Evolutionary conservation across 1,284 basidiomycete species (phyloP), one percentile per base, ranked within the genome.

Genomic region (Exsudoporus floridanus): DNA sequence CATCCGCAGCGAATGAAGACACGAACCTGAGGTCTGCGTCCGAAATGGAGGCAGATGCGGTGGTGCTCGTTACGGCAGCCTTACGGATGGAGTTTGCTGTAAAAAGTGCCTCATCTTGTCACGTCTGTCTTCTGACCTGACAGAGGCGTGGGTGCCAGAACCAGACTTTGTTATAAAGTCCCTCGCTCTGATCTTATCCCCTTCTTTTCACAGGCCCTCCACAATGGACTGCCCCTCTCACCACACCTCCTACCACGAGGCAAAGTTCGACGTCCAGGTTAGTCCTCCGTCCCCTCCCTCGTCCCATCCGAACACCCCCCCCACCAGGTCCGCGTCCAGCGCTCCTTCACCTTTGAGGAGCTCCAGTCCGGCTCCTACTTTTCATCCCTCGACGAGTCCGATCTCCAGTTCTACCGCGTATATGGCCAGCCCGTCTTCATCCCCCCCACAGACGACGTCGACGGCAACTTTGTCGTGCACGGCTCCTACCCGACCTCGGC

Each of bases 331-430:
- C 65, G 59, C 3, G 66, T 69, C 0, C 67, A 68, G 31, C 66
- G 66, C 19, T 56, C 68, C 37, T 67, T 70, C 35, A 61, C 69
- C 2, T 68, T 71, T 36, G 66, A 68, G 40, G 70, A 72, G 44
- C 63, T 68, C 18, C 70, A 68, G 44, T 72, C 70, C 0, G 69
- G 69, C 18, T 50, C 68, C 2, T 72, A 65, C 59, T 63, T 68
- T 23, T 41, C 49, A 0, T 53, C 56, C 3, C 49, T 68, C 10
- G 70, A 72, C 60, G 66, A 68, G 37, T 70, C 65, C 9, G 66
- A 68, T 49, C 44, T 68, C 1, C 61, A 70, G 19, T 71, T 72
- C 44, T 71, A 67, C 41, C 65, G 55, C 7, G 50, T 70, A 0
- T 68, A 68, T 5, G 66, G 70, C 0, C 66, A 68, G 25, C 66